Evolutionary conservation across 305 asterid species (phyloP).

Genomic region (Stenogyne calaminthoides): DNA sequence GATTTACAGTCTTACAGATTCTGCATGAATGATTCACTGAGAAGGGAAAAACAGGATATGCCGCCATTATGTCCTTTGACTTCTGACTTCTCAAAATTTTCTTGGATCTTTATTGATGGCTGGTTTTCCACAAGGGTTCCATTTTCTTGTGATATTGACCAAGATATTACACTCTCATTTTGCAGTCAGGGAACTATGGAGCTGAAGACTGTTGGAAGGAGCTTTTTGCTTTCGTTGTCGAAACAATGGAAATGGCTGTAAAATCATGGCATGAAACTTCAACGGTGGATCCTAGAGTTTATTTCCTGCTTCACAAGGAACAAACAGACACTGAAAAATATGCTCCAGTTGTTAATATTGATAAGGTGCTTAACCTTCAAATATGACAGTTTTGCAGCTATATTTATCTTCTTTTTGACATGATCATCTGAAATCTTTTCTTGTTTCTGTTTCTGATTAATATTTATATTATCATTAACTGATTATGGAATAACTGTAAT

Average conservation of each 20-base stretch:
- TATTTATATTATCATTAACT: not conserved
- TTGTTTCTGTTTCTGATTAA: not conserved
- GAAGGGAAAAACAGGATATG: not conserved
- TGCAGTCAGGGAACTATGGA: constrained; percentile 67
- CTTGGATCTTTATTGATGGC: not conserved
- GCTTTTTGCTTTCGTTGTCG: constrained; percentile 76
- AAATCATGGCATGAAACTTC: constrained; percentile 93
- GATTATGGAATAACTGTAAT: constrained; percentile 21
- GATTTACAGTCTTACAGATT: not conserved
- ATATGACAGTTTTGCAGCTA: constrained; percentile 9
- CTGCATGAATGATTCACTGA: constrained; percentile 2
- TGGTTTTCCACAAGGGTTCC: not conserved
- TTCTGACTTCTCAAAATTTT: not conserved
- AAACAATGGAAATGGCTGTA: constrained; percentile 80
- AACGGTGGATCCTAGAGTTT: constrained; percentile 79
- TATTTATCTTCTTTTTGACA: not conserved
- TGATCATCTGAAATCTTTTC: constrained; percentile 16
- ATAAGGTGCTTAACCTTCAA: constrained; percentile 56
- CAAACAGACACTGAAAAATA: constrained; percentile 81
- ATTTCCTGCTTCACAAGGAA: constrained; percentile 78
- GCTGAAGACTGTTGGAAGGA: constrained; percentile 55
- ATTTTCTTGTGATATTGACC: constrained; percentile 10
- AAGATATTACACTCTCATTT: constrained; percentile 18
- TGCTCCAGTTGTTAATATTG: constrained; percentile 88
- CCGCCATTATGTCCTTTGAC: constrained; percentile 1